Evolutionary conservation across 169 alveolate genomes (phyloP).

Genomic region (Plasmodium fragile): DNA sequence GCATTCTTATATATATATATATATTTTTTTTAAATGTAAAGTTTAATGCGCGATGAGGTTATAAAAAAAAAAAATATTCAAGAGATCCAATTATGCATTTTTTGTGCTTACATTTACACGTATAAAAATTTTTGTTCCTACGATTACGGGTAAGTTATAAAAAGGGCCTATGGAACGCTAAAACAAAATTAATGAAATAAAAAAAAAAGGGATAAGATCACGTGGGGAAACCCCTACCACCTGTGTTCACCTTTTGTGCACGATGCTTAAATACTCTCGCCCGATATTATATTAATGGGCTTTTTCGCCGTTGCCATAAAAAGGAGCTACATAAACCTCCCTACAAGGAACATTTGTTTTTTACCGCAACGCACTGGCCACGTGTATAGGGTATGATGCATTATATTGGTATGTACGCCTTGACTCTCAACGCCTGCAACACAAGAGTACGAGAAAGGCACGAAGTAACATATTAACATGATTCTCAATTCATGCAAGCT

Average conservation of each 20-base stretch:
- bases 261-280: neutral
- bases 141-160: neutral
- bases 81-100: neutral
- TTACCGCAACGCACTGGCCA: neutral
- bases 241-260: neutral
- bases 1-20: too few species aligned
- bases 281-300: neutral
- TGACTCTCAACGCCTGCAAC: neutral
- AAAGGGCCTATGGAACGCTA: neutral
- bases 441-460: neutral
- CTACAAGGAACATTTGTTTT: neutral
- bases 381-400: neutral
- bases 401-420: neutral
- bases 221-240: neutral
- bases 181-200: neutral
- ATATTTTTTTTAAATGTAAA: neutral
- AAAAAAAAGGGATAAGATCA: neutral
- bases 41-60: neutral
- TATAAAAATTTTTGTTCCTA: neutral
- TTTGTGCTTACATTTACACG: neutral
- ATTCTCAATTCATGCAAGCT: neutral
- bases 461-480: neutral
- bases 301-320: constrained; percentile 2
- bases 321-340: neutral
- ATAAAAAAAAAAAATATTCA: too few species aligned